Evolutionary conservation across 1,284 basidiomycete genomes (phyloP), one percentile per base, ranked within the genome.

Genomic region (Apiotrichum brassicae): DNA sequence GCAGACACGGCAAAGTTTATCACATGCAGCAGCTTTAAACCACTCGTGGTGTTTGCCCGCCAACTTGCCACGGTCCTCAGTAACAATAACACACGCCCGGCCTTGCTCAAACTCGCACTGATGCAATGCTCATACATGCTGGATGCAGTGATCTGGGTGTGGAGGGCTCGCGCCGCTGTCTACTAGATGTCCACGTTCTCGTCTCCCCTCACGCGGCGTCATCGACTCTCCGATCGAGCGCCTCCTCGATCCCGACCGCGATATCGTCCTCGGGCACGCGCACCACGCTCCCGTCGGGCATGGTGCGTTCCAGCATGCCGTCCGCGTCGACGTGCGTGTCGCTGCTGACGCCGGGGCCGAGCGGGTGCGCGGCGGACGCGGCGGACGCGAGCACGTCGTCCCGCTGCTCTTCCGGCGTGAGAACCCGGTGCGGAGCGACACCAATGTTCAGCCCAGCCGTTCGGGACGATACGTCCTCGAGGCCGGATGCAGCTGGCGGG

Each of bases 251-350:
- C 4, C 64, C 67, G 26, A 61, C 50, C 16, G 65, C 65, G 26
- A 73, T 61, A 45, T 74, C 72, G 59, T 74, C 72, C 52, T 66
- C 62, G 3, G 72, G 71, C 1, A 68, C 72, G 6, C 56, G 49
- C 4, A 74, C 60, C 28, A 44, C 57, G 18, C 59, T 42, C 13
- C 54, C 54, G 14, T 69, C 72, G 26, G 56, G 56, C 26, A 74
- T 63, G 30, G 60, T 55, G 18, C 64, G 59, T 58, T 66, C 56
- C 20, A 74, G 48, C 59, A 72, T 54, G 9, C 70, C 69, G 25
- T 64, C 62, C 4, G 53, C 36, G 11, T 57, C 61, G 7, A 72
- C 51, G 3, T 56, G 56, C 25, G 65, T 64, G 46, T 70, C 68
- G 16, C 58, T 61, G 12, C 18, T 26, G 3, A 74, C 71, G 12